Evolutionary conservation across 257 asterid species (phyloP).

Genomic region (Gentiana macrophylla): DNA sequence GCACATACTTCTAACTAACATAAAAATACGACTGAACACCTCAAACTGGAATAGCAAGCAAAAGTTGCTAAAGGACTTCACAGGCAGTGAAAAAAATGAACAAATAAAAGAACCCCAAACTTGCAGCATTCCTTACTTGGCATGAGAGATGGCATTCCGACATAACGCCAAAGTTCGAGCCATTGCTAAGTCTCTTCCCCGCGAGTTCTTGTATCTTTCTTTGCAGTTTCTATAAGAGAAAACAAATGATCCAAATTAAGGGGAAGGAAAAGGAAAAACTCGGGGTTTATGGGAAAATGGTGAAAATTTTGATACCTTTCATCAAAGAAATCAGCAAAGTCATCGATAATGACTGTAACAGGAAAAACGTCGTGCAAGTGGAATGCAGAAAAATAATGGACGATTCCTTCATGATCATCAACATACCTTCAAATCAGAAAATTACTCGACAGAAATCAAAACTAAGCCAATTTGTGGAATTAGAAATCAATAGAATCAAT

Average conservation of each 20-base stretch:
- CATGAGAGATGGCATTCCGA: constrained; percentile 52
- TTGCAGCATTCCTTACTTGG: constrained; percentile 39
- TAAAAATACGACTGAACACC: background rate
- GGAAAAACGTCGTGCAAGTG: constrained; percentile 60
- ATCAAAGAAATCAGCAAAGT: constrained; percentile 70
- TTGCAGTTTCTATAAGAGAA: constrained; percentile 53
- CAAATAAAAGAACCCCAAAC: no score
- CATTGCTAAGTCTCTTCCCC: constrained; percentile 94
- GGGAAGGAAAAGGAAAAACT: background rate
- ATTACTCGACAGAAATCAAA: no score
- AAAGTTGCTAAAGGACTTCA: background rate
- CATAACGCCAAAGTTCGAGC: constrained; percentile 60
- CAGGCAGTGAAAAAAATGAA: background rate
- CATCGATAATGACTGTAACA: constrained; percentile 51
- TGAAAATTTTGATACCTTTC: constrained; percentile 32
- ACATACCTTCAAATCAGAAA: constrained; percentile 43
- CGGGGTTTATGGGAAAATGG: background rate
- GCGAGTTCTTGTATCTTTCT: constrained; percentile 53
- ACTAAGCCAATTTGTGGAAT: background rate
- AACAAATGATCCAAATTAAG: background rate
- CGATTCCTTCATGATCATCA: constrained; percentile 73
- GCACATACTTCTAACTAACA: background rate
- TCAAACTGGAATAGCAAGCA: background rate
- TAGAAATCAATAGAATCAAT: background rate
- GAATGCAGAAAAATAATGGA: constrained; percentile 79